A percentile compares a stretch with the other conserved stretches of the same genome.
Evolutionary conservation across 2,329 filamentous ascomycete genomes (phyloP).

Genomic region (Cladorrhinum sp.): DNA sequence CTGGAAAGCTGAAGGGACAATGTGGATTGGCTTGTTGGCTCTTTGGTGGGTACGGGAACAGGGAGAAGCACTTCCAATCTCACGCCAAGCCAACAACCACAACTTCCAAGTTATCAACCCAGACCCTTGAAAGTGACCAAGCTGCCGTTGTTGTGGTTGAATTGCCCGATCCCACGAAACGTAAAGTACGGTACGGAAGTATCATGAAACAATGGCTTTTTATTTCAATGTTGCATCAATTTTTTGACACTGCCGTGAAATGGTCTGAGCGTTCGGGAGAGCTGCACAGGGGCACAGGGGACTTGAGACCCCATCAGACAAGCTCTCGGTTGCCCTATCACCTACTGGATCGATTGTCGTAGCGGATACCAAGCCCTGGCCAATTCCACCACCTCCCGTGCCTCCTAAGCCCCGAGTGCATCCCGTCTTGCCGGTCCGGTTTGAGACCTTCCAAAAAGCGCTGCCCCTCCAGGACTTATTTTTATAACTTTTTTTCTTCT

Average conservation of each 20-base stretch:
- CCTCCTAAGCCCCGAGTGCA: constrained; percentile 3
- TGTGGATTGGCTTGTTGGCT: background rate
- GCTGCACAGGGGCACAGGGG: constrained; percentile 15
- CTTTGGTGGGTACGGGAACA: background rate
- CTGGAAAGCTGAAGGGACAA: background rate
- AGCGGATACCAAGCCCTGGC: background rate
- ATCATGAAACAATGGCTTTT: constrained; percentile 23
- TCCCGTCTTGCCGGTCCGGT: constrained; percentile 7
- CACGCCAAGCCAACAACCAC: background rate
- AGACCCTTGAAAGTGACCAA: no score
- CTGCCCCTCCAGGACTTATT: constrained; percentile 13
- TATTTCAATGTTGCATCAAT: constrained; percentile 19
- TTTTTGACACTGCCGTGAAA: constrained; percentile 13
- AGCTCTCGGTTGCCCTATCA: background rate
- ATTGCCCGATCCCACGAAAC: background rate
- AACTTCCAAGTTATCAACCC: background rate
- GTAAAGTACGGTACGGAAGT: constrained; percentile 11
- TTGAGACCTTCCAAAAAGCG: constrained; percentile 11
- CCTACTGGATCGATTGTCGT: background rate
- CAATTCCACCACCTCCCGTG: background rate
- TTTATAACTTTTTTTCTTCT: background rate
- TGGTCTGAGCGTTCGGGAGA: constrained; percentile 16
- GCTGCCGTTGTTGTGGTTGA: background rate
- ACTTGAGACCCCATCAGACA: background rate
- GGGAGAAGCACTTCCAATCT: background rate